Base-by-base conservation (phyloP, 2,329 filamentous ascomycete genomes). In the Aaosphaeria arxii region DNA sequence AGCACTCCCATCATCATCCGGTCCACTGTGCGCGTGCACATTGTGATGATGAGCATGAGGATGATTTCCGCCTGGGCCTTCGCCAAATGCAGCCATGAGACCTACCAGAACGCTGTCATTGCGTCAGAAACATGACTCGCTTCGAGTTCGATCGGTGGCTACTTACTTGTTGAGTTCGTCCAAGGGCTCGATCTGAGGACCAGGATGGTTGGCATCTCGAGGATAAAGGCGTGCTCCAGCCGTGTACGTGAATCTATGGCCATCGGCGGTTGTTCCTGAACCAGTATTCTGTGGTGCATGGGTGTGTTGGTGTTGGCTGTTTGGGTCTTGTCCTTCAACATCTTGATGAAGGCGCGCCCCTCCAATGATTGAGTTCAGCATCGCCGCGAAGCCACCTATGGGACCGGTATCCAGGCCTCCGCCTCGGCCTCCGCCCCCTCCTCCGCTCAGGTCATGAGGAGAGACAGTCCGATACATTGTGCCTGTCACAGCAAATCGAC, bases 121-220 rank as follows among this genome's bases (percentile, higher is more conserved):
- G 9, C 45, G 44, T 67, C 49, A 67, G 33, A 24, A 24, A 24
- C 17, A 24, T 24, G 17, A 24, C 17, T 24, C 17, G 2, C 17
- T 24, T 24, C 17, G 17, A 24, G 17, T 24, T 24, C 17, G 17
- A 24, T 24, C 17, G 17, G 17, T 24, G 17, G 39, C 11, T 28
- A 40, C 6, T 56, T 73, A 79, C 75, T 75, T 74, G 54, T 71
- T 60, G 45, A 83, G 54, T 48, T 75, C 76, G 46, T 74, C 72
- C 24, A 77, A 65, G 6, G 75, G 76, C 46, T 72, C 69, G n/a
- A 67, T 60, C 46, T 67, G 71, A 11, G 74, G 71, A 53, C 79
- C 79, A 36, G 79, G 72, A 30, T 68, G 67, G 56, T 80, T 73
- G 29, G 76, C 71, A 59, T 82, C 74, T 53, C 79, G 75, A 32